Evolutionary conservation across 2,329 filamentous ascomycete genomes (phyloP), one percentile per base, ranked within the genome.

Genomic region (Phyllosticta ampelicida): DNA sequence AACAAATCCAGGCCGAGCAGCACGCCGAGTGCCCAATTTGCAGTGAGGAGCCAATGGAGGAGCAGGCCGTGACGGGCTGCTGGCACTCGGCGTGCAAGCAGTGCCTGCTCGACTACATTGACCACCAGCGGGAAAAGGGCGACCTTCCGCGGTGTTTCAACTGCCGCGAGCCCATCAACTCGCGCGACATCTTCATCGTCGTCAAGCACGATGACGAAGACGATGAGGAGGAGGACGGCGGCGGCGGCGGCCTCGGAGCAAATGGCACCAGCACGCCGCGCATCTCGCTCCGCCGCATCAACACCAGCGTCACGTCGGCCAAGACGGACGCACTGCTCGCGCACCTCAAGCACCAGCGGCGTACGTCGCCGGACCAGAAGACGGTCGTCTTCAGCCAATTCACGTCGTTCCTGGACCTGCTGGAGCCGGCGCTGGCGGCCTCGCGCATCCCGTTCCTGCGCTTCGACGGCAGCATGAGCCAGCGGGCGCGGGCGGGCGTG

Each of bases 1-100:
- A 86, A 61, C 90, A 97, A 70, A 99, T 99, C 53, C 88, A 95
- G 63, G 88, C 89, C 57, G 92, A 97, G 67, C 85, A 88, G 0
- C 83, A 86, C 60, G 87, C 87, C 61, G 94, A 99, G 74, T 99
- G 94, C 66, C 92, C 94, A 0, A 88, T 99, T 55, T 99, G 94
- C 73, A 84, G 89, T 3, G 92, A 97, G 70, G 94, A 97, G 70
- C 90, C 91, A 3, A 97, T 97, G 90, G 82, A 89, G 48, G 87
- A 96, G 56, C 92, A 95, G 68, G 87, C 88, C 0, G 94, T 99
- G 1, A 97, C 94, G 0, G 89, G 90, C 0, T 99, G 94, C 73
- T 99, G 94, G 90, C 94, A 99, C 71, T 95, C 89, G 30, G 91
- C 94, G 0, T 99, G 94, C 76, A 96, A 94, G 73, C 86, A 89